Base-by-base conservation (phyloP, 768 basidiomycete genomes). In the Tricholoma terreum region DNA sequence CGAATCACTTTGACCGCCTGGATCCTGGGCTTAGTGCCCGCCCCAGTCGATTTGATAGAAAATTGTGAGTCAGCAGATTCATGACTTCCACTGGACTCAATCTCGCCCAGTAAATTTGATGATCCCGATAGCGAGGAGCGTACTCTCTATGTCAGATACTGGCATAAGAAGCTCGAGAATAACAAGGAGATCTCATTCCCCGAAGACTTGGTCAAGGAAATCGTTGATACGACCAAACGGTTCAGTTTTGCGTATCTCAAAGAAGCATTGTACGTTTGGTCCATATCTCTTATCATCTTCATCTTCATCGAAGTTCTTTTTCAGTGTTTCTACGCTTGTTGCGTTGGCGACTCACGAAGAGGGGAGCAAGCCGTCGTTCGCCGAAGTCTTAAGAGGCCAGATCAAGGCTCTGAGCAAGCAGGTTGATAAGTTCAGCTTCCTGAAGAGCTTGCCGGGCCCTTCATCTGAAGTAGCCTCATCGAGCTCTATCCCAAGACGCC, bases 241-340 rank as follows among this genome's bases (percentile, higher is more conserved):
- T 94, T 94, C 75, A 90, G 87, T 62, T 94, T 94, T 68, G 90
- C 92, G 0, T 94, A 92, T 70, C 75, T 94, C 64, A 94, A 95
- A 69, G 92, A 94, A 71, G 90, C 84, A 2, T 94, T 94, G 92
- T 94, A 67, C 58, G 89, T 78, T 24, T n/a, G 54, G 17, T 36
- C 22, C 31, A 22, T 27, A 31, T 55, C 30, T 12, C 15, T n/a
- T 14, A 30, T 19, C 54, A n/a, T 42, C 17, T 53, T 50, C 30
- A 17, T 35, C 9, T 34, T 6, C 9, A 22, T 15, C 17, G n/a
- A 54, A 31, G n/a, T 55, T 21, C 15, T 58, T 38, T 33, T 54
- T 11, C 60, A 92, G 90, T 65, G 85, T 92, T 15, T 86, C 90
- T 3, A 75, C 86, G 2, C 78, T 93, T n/a, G 84, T 92, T 24